These are phyloP conservation scores for Arthromyces matolae DNA, from an alignment of 768 basidiomycete species.

Conservation along the genomic window DNA sequence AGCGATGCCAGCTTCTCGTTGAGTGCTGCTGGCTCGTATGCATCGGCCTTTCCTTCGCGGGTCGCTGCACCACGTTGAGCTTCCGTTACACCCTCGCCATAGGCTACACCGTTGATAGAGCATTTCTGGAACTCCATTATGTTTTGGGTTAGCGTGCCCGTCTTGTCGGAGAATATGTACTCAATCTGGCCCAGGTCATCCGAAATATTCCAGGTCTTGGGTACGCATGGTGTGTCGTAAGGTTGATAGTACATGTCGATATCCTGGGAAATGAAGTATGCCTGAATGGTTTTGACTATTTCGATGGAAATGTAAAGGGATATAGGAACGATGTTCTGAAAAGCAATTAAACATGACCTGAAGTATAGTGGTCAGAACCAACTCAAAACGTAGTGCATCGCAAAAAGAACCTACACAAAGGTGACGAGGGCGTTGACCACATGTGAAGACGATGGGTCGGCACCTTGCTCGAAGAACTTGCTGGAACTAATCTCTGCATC, in stretches of 20 bases:
- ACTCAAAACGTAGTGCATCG: not conserved
- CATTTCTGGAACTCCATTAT: constrained; percentile 99
- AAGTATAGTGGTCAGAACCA: constrained; percentile 9
- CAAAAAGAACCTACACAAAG: constrained; percentile 66
- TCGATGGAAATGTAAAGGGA: constrained; percentile 97
- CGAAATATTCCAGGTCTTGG: constrained; percentile 98
- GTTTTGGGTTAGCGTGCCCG: constrained; percentile 96
- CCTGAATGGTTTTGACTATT: constrained; percentile 97
- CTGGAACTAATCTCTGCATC: constrained; percentile 62
- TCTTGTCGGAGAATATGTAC: constrained; percentile 88
- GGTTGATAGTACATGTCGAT: constrained; percentile 93
- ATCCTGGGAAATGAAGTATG: constrained; percentile 94
- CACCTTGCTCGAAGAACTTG: constrained; percentile 66
- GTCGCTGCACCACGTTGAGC: constrained; percentile 91
- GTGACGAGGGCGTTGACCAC: constrained; percentile 81
- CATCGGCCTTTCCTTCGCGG: constrained; percentile 67
- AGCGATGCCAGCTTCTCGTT: constrained; percentile 56
- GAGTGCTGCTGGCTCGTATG: constrained; percentile 69
- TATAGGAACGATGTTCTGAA: constrained; percentile 96
- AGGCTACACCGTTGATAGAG: constrained; percentile 76
- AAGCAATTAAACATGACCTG: constrained; percentile 90
- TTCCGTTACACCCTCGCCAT: constrained; percentile 94
- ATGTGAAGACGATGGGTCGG: constrained; percentile 56
- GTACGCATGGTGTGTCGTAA: constrained; percentile 84
- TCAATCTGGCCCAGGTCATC: constrained; percentile 99